Conservation (phyloP, 331 rosid species). For the Quercus tomentella region DNA sequence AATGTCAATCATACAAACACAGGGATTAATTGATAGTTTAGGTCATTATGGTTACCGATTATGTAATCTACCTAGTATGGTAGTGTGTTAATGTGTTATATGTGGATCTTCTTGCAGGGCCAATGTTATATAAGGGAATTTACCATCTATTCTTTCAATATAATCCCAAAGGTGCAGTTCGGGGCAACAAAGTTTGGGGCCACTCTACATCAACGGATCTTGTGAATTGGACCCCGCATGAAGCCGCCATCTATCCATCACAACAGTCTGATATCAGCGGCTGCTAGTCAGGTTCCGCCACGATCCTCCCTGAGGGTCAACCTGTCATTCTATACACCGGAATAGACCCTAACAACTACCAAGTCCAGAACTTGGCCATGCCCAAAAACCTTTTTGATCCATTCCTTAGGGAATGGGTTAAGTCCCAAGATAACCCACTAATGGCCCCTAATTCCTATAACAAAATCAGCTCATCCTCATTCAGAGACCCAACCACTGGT, state of each 20-base stretch:
- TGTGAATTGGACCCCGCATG: conserved; percentile 69
- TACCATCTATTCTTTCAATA: conserved; percentile 79
- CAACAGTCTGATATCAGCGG: conserved; percentile 57
- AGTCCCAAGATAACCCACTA: conserved; percentile 42
- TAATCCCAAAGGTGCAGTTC: conserved; percentile 54
- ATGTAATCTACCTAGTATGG: too few relatives aligned
- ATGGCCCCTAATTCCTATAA: conserved; percentile 46
- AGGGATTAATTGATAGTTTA: too few relatives aligned
- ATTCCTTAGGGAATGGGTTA: conserved; percentile 65
- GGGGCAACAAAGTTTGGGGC: conserved; percentile 86
- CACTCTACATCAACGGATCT: conserved; percentile 81
- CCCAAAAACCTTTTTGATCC: conserved; percentile 72
- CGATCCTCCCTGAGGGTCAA: conserved; percentile 38
- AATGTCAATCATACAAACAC: too few relatives aligned
- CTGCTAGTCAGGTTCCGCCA: conserved; percentile 90
- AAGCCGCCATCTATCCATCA: conserved; percentile 60
- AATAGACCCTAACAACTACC: conserved; percentile 40
- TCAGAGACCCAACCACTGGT: conserved; percentile 80
- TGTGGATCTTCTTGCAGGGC: conserved; percentile 26
- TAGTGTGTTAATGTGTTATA: too few relatives aligned
- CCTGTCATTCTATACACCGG: conserved; percentile 72
- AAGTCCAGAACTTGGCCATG: conserved; percentile 65
- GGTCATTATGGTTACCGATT: too few relatives aligned
- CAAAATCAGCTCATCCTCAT: conserved; percentile 47
- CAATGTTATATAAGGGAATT: conserved; percentile 50